Evolutionary conservation across 305 asterid genomes (phyloP).

Genomic region (Fraxinus latifolia): DNA sequence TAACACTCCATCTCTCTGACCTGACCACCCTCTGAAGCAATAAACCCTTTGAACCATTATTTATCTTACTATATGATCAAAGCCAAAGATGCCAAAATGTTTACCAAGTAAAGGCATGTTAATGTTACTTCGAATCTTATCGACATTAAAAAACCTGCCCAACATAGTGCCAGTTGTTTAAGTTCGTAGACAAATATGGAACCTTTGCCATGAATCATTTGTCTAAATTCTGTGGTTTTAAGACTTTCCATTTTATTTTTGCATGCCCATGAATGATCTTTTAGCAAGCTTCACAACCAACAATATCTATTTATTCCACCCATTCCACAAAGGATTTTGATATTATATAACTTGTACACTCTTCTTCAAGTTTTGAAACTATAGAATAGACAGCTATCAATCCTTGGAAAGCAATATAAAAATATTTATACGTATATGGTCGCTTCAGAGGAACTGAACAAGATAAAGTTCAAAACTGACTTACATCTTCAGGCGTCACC

Average conservation of each 20-base stretch:
- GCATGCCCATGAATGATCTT: background rate
- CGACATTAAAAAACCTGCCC: background rate
- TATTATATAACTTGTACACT: background rate
- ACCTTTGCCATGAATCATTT: background rate
- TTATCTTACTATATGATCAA: background rate
- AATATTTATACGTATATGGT: constrained; percentile 12
- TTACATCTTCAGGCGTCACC: constrained; percentile 93
- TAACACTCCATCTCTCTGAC: background rate
- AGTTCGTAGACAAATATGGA: background rate
- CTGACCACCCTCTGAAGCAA: background rate
- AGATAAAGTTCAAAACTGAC: constrained; percentile 19
- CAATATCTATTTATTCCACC: background rate
- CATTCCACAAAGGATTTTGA: background rate
- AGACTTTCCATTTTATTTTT: background rate
- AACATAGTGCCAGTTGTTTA: background rate
- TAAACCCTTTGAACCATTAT: background rate
- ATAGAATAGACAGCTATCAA: constrained; percentile 11
- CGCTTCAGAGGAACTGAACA: constrained; percentile 1
- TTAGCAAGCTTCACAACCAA: background rate
- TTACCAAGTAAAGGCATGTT: background rate
- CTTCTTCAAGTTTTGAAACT: constrained; percentile 5
- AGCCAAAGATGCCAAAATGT: constrained; percentile 9
- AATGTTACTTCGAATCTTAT: background rate
- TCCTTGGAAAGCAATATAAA: constrained; percentile 15
- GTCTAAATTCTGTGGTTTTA: background rate